Base-by-base conservation (phyloP, 371 early-diverging fungal genomes). In the Rhizopus microsporus region DNA sequence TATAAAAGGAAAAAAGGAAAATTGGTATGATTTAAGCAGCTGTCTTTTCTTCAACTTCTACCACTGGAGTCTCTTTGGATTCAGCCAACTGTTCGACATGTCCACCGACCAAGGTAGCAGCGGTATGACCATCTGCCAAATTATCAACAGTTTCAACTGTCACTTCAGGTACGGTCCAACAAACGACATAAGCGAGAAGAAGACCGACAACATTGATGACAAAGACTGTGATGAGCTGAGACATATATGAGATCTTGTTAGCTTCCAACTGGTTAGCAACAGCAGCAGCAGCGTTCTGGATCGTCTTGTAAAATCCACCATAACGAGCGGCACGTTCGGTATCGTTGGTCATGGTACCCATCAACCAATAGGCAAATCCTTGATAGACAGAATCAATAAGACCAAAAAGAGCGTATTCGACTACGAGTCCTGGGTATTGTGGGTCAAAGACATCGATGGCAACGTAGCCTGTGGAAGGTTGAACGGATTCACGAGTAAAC, bases 241-340 rank as follows among this genome's bases (percentile, higher is more conserved):
- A 67, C 67, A 71, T 71, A 49, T 56, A 71, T 3, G 59, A 16
- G 31, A 57, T 51, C 5, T 62, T 17, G n/a, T 51, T 51, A 23
- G 71, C 62, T 54, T 71, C 75, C 29, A 75, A 49, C 44, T 75
- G 71, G 38, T 57, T 53, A 48, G 83, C 74, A 55, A 88, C 65
- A 54, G 90, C 91, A 42, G 74, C 81, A 33, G 84, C 85, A 33
- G 84, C 80, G 49, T 87, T 87, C 75, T 92, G 91, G 61, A 90
- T 82, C 37, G 88, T 88, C 82, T 92, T 92, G 85, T 92, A 92
- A 79, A 86, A 91, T 6, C 91, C 91, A 58, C 86, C 87, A 59
- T 88, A 91, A 51, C 88, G 77, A 13, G 91, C 82, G 50, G 87
- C 74, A 57, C 79, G 74, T 56, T 82, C 84, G 68, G 80, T 81